Evolutionary conservation across 768 basidiomycete species (phyloP).

Genomic region (Coprinopsis strossmayeri): DNA sequence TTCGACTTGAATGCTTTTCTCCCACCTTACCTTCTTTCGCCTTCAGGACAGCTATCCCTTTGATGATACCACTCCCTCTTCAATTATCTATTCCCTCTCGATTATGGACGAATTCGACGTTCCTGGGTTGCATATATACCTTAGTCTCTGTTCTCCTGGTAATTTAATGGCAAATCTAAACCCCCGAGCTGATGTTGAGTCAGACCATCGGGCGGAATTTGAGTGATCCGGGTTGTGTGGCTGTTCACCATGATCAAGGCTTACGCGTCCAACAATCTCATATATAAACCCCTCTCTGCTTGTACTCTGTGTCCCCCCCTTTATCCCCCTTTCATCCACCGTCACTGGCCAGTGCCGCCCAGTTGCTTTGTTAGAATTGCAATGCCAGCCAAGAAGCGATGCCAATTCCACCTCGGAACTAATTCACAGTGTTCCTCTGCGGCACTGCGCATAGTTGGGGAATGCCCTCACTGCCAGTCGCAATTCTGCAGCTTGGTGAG

Average conservation of each 20-base stretch:
- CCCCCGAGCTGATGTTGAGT: not conserved
- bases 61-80: constrained; percentile 8
- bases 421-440: constrained; percentile 67
- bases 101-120: not conserved
- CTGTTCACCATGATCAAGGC: constrained; percentile 14
- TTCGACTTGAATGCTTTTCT: constrained; percentile 23
- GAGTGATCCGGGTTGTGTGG: constrained; percentile 12
- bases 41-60: not conserved
- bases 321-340: constrained; percentile 5
- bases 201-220: constrained; percentile 3
- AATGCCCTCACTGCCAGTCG: constrained; percentile 73
- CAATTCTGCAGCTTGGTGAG: constrained; percentile 76
- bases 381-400: constrained; percentile 87
- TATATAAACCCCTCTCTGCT: constrained; percentile 15
- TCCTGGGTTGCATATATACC: constrained; percentile 1
- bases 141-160: not conserved
- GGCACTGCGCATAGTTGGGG: constrained; percentile 76
- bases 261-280: constrained; percentile 32
- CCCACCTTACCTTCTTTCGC: not conserved
- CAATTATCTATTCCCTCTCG: not conserved
- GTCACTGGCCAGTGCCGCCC: constrained; percentile 5
- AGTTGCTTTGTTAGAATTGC: constrained; percentile 11
- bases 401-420: constrained; percentile 55
- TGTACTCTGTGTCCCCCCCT: constrained; percentile 7
- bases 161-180: not conserved